Evolutionary conservation across 2,329 filamentous ascomycete species (phyloP).

Genomic region (Lasiodiplodia hormozganensis): DNA sequence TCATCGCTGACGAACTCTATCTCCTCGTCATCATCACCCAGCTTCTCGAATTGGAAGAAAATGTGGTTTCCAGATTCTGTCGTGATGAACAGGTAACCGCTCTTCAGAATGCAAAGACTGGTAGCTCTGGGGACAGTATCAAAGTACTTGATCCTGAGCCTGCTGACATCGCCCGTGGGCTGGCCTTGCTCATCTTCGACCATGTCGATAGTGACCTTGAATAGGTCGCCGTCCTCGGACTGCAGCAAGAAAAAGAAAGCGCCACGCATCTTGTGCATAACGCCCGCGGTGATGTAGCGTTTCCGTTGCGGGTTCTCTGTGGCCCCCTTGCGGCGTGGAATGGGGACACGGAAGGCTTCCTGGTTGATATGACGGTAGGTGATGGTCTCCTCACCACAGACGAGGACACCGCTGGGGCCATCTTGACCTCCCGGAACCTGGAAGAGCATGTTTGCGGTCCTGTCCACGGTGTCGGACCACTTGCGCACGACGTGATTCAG

Average conservation of each 20-base stretch:
- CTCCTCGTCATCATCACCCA: constrained; percentile 94
- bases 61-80: constrained; percentile 92
- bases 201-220: constrained; percentile 96
- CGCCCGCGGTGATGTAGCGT: constrained; percentile 83
- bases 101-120: constrained; percentile 90
- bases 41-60: constrained; percentile 96
- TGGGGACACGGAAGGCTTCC: constrained; percentile 84
- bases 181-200: constrained; percentile 79
- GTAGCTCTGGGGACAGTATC: constrained; percentile 91
- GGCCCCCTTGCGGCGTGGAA: constrained; percentile 83
- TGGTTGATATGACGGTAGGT: constrained; percentile 98
- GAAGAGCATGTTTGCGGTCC: constrained; percentile 87
- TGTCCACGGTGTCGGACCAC: constrained; percentile 93
- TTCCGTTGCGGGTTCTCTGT: constrained; percentile 94
- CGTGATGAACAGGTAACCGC: constrained; percentile 91
- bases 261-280: constrained; percentile 97
- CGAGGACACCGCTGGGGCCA: constrained; percentile 91
- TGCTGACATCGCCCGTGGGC: constrained; percentile 78
- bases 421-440: constrained; percentile 94
- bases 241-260: constrained; percentile 92
- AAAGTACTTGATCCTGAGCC: constrained; percentile 95
- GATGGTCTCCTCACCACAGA: constrained; percentile 92
- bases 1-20: constrained; percentile 83
- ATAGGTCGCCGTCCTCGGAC: constrained; percentile 96
- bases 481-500: constrained; percentile 96